Evolutionary conservation across 1,139 yeast genomes (phyloP).

Genomic region (Saccharomyces hybrid): DNA sequence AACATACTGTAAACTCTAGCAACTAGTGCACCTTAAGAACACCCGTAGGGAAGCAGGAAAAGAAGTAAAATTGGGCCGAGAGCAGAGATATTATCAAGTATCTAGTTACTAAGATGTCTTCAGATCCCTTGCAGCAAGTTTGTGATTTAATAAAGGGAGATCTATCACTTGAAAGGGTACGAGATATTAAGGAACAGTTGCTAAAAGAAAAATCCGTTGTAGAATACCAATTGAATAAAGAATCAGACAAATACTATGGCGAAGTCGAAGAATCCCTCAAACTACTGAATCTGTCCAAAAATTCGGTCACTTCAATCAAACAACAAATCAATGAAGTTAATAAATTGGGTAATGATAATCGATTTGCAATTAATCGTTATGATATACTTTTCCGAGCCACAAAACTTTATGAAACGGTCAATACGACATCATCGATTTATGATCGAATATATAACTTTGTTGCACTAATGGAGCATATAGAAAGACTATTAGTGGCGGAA

Average conservation of each 20-base stretch:
- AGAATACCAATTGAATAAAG: constrained; percentile 62
- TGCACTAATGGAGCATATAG: constrained; percentile 44
- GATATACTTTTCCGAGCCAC: constrained; percentile 57
- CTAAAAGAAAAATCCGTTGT: constrained; percentile 60
- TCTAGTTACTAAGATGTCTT: constrained; percentile 7
- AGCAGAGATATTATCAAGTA: neutral
- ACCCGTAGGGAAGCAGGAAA: neutral
- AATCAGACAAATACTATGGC: constrained; percentile 36
- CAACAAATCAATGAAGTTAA: constrained; percentile 54
- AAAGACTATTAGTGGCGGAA: constrained; percentile 48
- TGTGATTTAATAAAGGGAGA: constrained; percentile 27
- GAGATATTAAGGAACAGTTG: constrained; percentile 46
- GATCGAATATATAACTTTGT: constrained; percentile 55
- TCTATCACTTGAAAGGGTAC: constrained; percentile 23
- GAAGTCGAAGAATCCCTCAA: constrained; percentile 24
- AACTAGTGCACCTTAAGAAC: neutral
- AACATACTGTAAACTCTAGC: neutral
- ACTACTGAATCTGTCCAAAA: constrained; percentile 31
- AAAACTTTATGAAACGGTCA: constrained; percentile 61
- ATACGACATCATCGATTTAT: constrained; percentile 59
- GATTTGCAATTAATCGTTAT: constrained; percentile 47
- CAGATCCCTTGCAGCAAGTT: constrained; percentile 13
- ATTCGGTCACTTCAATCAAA: constrained; percentile 42
- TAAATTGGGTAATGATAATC: constrained; percentile 46
- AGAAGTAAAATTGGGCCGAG: neutral